These are phyloP conservation scores for Actinomortierella wolfii DNA, from an alignment of 371 early-diverging fungal genomes.

Conservation along the genomic window DNA sequence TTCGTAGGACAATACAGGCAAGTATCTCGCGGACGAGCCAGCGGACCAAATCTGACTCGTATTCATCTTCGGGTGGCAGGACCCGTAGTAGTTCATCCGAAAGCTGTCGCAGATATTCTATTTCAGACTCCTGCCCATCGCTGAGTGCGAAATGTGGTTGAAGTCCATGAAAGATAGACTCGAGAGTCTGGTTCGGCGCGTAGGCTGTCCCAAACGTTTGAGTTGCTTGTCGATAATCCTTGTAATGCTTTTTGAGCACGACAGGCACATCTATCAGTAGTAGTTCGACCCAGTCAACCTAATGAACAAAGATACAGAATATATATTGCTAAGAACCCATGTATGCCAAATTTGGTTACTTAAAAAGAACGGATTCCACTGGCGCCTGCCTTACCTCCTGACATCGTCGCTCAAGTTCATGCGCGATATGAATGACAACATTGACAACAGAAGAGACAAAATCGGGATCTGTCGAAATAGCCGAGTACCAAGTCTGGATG, in stretches of 20 bases:
- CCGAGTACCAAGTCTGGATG: conserved; percentile 63
- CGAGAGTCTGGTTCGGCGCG: conserved; percentile 53
- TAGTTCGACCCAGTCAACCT: conserved; percentile 65
- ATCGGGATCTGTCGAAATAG: conserved; percentile 59
- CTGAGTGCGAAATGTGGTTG: conserved; percentile 65
- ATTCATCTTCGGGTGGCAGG: conserved; percentile 51
- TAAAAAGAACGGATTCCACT: background rate
- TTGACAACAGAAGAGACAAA: conserved; percentile 51
- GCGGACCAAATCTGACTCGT: conserved; percentile 56
- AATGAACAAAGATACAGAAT: background rate
- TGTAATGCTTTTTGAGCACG: conserved; percentile 55
- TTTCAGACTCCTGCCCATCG: conserved; percentile 50
- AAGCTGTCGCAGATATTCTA: conserved; percentile 56
- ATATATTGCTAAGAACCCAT: background rate
- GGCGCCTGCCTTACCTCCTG: conserved; percentile 37
- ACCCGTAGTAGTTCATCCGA: conserved; percentile 52
- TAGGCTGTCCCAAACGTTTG: conserved; percentile 53
- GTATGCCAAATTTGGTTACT: background rate
- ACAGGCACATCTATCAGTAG: conserved; percentile 56
- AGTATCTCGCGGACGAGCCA: conserved; percentile 62
- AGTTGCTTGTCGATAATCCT: conserved; percentile 57
- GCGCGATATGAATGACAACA: conserved; percentile 50
- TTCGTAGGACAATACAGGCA: conserved; percentile 52
- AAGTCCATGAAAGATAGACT: conserved; percentile 61
- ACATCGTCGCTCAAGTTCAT: conserved; percentile 53